Evolutionary conservation across 345 rosid genomes (phyloP).

Genomic region (Gossypium turneri): DNA sequence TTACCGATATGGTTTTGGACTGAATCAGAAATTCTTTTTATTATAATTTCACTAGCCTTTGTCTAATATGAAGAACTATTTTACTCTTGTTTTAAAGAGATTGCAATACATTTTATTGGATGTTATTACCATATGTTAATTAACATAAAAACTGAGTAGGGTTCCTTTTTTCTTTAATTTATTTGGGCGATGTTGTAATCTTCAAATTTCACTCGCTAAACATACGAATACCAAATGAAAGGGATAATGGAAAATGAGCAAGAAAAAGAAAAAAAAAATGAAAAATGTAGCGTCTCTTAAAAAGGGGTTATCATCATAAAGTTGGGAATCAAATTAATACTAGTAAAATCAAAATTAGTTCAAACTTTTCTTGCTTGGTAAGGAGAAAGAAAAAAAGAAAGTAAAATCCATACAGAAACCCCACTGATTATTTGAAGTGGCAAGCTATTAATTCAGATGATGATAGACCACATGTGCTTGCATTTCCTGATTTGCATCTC

Average conservation of each 20-base stretch:
- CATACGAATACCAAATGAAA: background rate
- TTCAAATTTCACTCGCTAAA: no score
- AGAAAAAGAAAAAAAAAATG: background rate
- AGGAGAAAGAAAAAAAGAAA: background rate
- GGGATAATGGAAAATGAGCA: background rate
- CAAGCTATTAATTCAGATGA: slow-evolving; percentile 13
- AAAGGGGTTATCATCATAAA: background rate
- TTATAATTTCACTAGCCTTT: slow-evolving; percentile 8
- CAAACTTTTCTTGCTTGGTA: background rate
- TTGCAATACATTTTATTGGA: background rate
- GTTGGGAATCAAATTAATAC: background rate
- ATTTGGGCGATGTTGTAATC: no score
- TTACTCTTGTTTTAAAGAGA: background rate
- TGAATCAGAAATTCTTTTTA: slow-evolving; percentile 29
- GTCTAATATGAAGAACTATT: background rate
- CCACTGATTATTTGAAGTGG: slow-evolving; percentile 10
- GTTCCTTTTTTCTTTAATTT: no score
- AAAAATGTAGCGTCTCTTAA: background rate
- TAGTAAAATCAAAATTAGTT: background rate
- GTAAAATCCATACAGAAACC: background rate
- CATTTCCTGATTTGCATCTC: slow-evolving; percentile 21
- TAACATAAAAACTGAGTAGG: no score
- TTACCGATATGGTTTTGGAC: slow-evolving; percentile 34
- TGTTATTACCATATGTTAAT: no score
- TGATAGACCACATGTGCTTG: slow-evolving; percentile 20